Base-by-base conservation (phyloP, 805 yeast species). In the Candida tallmaniae region DNA sequence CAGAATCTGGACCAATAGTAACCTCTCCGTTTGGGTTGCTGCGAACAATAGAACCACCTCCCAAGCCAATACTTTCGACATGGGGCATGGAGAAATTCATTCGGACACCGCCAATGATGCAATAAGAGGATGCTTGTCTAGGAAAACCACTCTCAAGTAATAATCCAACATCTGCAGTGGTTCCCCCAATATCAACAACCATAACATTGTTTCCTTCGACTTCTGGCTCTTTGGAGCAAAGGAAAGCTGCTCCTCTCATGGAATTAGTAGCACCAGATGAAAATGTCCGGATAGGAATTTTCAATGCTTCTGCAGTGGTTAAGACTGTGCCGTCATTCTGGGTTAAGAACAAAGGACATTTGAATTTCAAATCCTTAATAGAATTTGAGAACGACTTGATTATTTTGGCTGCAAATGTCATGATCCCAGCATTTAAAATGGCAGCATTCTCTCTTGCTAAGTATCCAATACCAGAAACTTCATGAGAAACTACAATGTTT, bases 61-160 rank as follows among this genome's bases (percentile, higher is more conserved):
- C 76, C 2, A 70, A 53, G 3, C 76, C 76, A 35, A 71, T 65
- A 40, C 66, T 57, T 41, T 67, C 71, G 5, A 68, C 73, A 16
- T 68, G 73, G 3, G 75, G 75, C 75, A 68, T 70, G 8, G 73
- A 62, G 36, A 68, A 68, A 46, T 68, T 70, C 62, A 65, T 69
- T 35, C 69, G 49, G 5, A 71, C 76, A 23, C 75, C 76, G 11
- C 74, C 74, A 25, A 70, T 63, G 18, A 44, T 40, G 3, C 70
- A 59, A 43, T 60, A 60, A 4, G 73, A 55, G 1, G 74, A 60
- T 2, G 70, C 55, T 36, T 68, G 73, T 18, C 73, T 49, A 5
- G 76, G 76, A 47, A 68, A 70, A 1, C 75, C 76, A 13, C 63
- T 45, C 4, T 71, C 62, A 7, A 70, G 46, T 21, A 70, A 42